Evolutionary conservation across 257 asterid genomes (phyloP).

Genomic region (Marsdenia floribunda): DNA sequence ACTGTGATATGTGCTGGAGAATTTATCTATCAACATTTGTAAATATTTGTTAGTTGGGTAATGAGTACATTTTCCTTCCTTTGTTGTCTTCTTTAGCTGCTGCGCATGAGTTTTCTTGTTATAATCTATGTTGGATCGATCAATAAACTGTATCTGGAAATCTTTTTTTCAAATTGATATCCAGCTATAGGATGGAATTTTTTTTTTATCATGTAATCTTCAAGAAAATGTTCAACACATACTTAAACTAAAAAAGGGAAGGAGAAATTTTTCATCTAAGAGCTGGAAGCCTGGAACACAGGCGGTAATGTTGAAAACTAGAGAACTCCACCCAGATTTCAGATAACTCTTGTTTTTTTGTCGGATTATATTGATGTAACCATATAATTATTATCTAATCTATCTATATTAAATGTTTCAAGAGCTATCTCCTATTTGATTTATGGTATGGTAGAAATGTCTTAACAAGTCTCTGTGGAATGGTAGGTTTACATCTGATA

Average conservation of each 20-base stretch:
- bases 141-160: not conserved
- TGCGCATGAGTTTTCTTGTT: not conserved
- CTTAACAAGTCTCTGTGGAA: not conserved
- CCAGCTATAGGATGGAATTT: not conserved
- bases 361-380: not conserved
- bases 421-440: not conserved
- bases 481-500: slow-evolving; percentile 12
- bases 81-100: not conserved
- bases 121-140: not conserved
- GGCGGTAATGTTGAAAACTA: not conserved
- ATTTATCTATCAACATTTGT: not conserved
- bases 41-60: slow-evolving; percentile 6
- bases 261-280: not conserved
- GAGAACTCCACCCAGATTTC: not conserved
- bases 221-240: not conserved
- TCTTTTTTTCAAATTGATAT: not conserved
- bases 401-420: not conserved
- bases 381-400: not conserved
- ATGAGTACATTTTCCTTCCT: not conserved
- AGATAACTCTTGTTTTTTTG: not conserved
- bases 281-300: too few species aligned
- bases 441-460: not conserved
- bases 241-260: not conserved
- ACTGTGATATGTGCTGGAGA: not conserved
- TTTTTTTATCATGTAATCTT: not conserved